phyloP scores from a whole-genome alignment of 2,329 filamentous ascomycete species.

The Cladosporium sp. region DNA sequence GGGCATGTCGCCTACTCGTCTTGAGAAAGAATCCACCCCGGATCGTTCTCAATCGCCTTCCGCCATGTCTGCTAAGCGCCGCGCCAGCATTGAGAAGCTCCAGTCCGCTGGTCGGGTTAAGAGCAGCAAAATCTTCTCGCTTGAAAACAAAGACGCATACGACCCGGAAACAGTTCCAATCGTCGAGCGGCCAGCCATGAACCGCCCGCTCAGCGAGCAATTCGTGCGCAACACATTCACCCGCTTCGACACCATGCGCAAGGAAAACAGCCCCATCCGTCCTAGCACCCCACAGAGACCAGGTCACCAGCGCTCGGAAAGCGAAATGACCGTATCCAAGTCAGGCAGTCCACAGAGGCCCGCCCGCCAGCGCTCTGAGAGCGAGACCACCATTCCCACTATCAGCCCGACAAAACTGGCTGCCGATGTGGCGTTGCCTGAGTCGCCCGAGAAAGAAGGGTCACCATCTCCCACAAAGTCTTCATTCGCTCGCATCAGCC shows the following conservation, averaged over 20 bases:
- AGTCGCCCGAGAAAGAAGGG: slow-evolving; percentile 58
- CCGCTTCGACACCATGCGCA: slow-evolving; percentile 47
- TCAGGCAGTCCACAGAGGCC: slow-evolving; percentile 22
- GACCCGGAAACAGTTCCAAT: slow-evolving; percentile 73
- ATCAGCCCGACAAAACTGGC: slow-evolving; percentile 50
- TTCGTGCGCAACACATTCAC: slow-evolving; percentile 68
- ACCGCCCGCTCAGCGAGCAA: slow-evolving; percentile 51
- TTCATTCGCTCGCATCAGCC: slow-evolving; percentile 65
- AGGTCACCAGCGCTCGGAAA: slow-evolving; percentile 47
- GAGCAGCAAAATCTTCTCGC: slow-evolving; percentile 95
- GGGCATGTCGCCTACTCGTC: slow-evolving; percentile 60
- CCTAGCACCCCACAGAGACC: slow-evolving; percentile 22
- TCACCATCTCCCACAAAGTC: slow-evolving; percentile 82
- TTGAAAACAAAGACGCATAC: slow-evolving; percentile 89
- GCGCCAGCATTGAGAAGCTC: slow-evolving; percentile 90
- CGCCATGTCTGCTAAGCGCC: slow-evolving; percentile 56
- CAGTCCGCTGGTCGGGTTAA: slow-evolving; percentile 93
- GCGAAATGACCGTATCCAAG: slow-evolving; percentile 46
- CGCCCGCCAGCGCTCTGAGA: slow-evolving; percentile 47
- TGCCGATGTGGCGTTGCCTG: slow-evolving; percentile 24
- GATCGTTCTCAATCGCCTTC: slow-evolving; percentile 55
- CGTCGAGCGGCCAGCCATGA: slow-evolving; percentile 72
- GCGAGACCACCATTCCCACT: slow-evolving; percentile 54
- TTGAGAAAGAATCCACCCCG: slow-evolving; percentile 62
- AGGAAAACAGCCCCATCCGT: slow-evolving; percentile 33